Percentiles rank a stretch among this genome's conserved stretches.
Conservation (phyloP, 2,329 filamentous ascomycete genomes). For the Canariomyces notabilis region DNA sequence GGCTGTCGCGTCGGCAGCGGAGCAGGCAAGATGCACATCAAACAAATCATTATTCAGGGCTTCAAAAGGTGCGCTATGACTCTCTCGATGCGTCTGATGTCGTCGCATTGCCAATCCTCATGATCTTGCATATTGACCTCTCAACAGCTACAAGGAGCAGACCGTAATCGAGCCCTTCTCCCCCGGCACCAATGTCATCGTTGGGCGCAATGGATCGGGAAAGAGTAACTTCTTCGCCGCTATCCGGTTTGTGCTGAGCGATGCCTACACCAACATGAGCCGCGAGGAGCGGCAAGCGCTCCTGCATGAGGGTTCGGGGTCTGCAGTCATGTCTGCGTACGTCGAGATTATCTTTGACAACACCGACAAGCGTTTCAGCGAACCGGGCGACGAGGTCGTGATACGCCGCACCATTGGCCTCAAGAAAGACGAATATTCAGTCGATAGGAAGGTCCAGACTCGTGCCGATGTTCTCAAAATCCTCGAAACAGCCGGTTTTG, state of each 20-base stretch:
- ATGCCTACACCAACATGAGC: slow-evolving; percentile 94
- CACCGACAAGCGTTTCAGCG: slow-evolving; percentile 89
- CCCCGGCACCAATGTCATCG: slow-evolving; percentile 94
- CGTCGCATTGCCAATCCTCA: neutral
- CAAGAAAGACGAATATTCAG: slow-evolving; percentile 97
- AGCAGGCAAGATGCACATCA: slow-evolving; percentile 78
- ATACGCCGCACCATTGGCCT: slow-evolving; percentile 90
- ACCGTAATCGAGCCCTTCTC: slow-evolving; percentile 98
- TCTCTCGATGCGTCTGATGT: neutral
- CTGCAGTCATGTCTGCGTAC: slow-evolving; percentile 98
- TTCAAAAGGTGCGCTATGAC: slow-evolving; percentile 75
- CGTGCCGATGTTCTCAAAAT: slow-evolving; percentile 93
- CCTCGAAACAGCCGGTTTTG: slow-evolving; percentile 93
- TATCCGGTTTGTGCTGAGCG: slow-evolving; percentile 95
- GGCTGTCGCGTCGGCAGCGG: slow-evolving; percentile 28
- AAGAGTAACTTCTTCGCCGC: slow-evolving; percentile 99
- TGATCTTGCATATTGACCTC: slow-evolving; percentile 4
- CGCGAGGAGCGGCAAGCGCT: slow-evolving; percentile 93
- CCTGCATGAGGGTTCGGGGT: slow-evolving; percentile 96
- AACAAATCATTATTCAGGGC: slow-evolving; percentile 99
- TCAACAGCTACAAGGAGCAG: slow-evolving; percentile 91
- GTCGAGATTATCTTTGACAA: slow-evolving; percentile 99
- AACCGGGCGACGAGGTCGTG: slow-evolving; percentile 83
- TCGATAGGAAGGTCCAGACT: slow-evolving; percentile 94
- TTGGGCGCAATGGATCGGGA: slow-evolving; percentile 96